These are phyloP conservation scores for Cyclospora cayetanensis DNA, from an alignment of 169 alveolate species.

Conservation along the genomic window DNA sequence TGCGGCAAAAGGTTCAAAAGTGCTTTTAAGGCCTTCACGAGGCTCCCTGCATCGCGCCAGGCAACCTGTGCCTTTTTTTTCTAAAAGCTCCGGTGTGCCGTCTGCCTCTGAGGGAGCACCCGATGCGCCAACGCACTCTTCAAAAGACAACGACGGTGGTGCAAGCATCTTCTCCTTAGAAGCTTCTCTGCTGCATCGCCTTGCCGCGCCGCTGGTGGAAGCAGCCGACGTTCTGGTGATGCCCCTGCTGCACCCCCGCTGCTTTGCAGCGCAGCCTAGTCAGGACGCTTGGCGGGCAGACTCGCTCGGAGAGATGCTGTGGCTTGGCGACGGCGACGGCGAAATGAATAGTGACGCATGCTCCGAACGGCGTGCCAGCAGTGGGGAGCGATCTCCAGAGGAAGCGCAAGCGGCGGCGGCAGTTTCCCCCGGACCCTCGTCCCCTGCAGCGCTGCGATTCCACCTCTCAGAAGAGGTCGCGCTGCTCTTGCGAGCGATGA, in stretches of 20 bases:
- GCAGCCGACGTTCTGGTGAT: slow-evolving; percentile 39
- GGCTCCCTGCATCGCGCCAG: background rate
- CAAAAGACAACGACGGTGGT: background rate
- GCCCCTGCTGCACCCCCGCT: background rate
- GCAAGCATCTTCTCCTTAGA: background rate
- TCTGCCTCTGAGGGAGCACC: background rate
- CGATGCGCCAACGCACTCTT: background rate
- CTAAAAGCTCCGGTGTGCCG: too few species aligned
- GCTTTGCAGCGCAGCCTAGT: background rate
- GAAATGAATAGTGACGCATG: too few species aligned
- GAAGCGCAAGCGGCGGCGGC: too few species aligned
- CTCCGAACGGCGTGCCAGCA: too few species aligned
- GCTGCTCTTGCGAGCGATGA: slow-evolving; percentile 16
- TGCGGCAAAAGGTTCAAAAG: background rate
- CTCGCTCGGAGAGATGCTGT: slow-evolving; percentile 21
- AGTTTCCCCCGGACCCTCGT: too few species aligned
- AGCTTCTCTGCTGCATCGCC: background rate
- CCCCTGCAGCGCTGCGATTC: too few species aligned
- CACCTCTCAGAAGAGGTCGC: slow-evolving; percentile 25
- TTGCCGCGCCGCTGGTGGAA: slow-evolving; percentile 24
- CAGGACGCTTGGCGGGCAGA: background rate
- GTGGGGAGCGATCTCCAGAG: too few species aligned
- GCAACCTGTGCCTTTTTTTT: background rate
- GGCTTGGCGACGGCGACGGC: background rate
- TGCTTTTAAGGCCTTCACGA: background rate